Base-by-base conservation (phyloP, 208 protist species). In the Leishmania mexicana region DNA sequence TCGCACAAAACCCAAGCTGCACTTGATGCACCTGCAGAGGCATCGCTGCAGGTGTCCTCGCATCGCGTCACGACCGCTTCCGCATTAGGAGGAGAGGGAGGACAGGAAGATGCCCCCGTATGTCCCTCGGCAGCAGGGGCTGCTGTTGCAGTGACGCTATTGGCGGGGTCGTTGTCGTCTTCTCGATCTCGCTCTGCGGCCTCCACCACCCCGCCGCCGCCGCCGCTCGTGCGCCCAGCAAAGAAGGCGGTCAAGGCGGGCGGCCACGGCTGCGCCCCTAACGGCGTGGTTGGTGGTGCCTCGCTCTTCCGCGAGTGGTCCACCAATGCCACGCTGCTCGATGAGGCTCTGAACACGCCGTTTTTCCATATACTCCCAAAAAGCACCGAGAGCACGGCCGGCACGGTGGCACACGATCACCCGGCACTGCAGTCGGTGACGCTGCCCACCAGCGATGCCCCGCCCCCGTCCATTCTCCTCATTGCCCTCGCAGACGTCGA, bases 401-500 rank as follows among this genome's bases (percentile, higher is more conserved):
- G 13, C 8, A 45, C 73, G 51, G 24, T 17, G 21, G 4, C 28
- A 3, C 75, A 15, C 10, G 31, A 17, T 24, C 24, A 17, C 13
- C 24, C 77, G 53, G 21, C 38, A 45, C 42, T 60, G 28, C 15
- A 68, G 24, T n/a, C 75, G 0, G 54, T 79, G 21, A 45, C 38
- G 24, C 78, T 85, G 57, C 76, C 82, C 19, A 85, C 65, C 45
- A 81, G 40, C 73, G 73, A 51, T 24, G 58, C 83, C 0, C 73
- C 87, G 0, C 49, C 80, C 24, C 83, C 92, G 4, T 84, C 86
- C 38, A 85, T 96, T 68, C 75, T 96, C 58, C 81, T 93, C 58
- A 85, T 93, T 31, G 90, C 89, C 3, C 73, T 84, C n/a, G 83
- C 83, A 21, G 91, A 96, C 72, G 83, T 96, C 72, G 88, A 94